These are phyloP conservation scores for Chalaropsis thielavioides DNA, from an alignment of 2,329 filamentous ascomycete species.

Conservation along the genomic window DNA sequence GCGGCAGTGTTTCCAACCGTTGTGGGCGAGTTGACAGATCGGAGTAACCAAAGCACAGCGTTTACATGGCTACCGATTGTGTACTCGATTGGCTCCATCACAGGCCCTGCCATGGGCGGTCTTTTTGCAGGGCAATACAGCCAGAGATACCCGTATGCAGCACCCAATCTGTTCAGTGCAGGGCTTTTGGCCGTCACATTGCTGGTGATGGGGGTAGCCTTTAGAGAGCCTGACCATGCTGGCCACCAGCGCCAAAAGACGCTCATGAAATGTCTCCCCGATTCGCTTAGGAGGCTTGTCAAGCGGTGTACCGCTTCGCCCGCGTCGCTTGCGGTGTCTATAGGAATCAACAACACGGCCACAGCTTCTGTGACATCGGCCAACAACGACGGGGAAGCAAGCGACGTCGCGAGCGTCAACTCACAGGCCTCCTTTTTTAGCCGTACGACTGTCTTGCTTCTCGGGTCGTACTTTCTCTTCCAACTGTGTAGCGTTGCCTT, in stretches of 20 bases:
- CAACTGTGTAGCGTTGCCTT: conserved; percentile 89
- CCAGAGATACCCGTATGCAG: conserved; percentile 62
- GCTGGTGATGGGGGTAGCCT: conserved; percentile 58
- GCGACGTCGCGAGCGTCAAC: background rate
- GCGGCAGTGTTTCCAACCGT: conserved; percentile 89
- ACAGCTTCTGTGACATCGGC: background rate
- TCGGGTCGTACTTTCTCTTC: conserved; percentile 81
- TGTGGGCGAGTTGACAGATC: conserved; percentile 85
- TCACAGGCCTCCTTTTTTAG: conserved; percentile 41
- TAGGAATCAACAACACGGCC: background rate
- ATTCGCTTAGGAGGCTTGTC: background rate
- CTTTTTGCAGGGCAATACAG: conserved; percentile 53
- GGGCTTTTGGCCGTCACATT: conserved; percentile 58
- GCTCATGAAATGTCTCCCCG: conserved; percentile 1
- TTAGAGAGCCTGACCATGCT: conserved; percentile 54
- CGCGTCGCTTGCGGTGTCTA: background rate
- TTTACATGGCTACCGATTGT: conserved; percentile 92
- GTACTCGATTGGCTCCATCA: conserved; percentile 90
- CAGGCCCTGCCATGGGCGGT: conserved; percentile 81
- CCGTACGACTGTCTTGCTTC: conserved; percentile 64
- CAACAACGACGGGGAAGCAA: background rate
- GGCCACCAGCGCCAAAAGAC: background rate
- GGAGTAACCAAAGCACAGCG: conserved; percentile 81
- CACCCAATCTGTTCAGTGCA: conserved; percentile 69
- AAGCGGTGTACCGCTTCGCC: background rate